These are phyloP conservation scores for Mycena belliarum DNA, from an alignment of 768 basidiomycete species.

Conservation along the genomic window DNA sequence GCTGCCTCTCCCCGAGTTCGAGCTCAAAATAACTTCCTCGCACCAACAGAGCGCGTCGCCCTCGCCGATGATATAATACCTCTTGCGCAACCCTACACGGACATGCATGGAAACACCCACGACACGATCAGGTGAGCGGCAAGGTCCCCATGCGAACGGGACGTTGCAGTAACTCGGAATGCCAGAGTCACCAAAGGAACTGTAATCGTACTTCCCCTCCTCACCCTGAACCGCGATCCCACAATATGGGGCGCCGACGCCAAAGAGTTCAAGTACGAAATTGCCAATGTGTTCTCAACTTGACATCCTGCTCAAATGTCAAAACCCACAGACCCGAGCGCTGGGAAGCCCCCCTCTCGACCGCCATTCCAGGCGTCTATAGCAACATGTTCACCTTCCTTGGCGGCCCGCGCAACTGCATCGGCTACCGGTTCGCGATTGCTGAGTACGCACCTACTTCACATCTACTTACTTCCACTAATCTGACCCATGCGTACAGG, in stretches of 20 bases:
- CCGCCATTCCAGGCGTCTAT: slow-evolving; percentile 41
- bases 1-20: too few relatives aligned
- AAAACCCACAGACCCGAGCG: slow-evolving; percentile 41
- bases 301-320: too few relatives aligned
- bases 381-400: slow-evolving; percentile 41
- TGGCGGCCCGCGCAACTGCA: slow-evolving; percentile 46
- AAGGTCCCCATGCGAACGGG: too few relatives aligned
- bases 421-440: slow-evolving; percentile 29
- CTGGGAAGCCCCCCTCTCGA: too few relatives aligned
- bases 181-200: slow-evolving; percentile 6
- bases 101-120: too few relatives aligned
- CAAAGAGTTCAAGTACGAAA: slow-evolving; percentile 42
- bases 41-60: background rate
- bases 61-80: slow-evolving; percentile 6
- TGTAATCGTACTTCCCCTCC: slow-evolving; percentile 1
- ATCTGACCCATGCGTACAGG: too few relatives aligned
- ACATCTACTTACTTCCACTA: too few relatives aligned
- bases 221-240: slow-evolving; percentile 37
- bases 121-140: too few relatives aligned
- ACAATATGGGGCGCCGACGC: slow-evolving; percentile 48
- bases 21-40: too few relatives aligned
- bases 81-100: too few relatives aligned
- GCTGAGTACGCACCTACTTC: too few relatives aligned
- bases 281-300: background rate
- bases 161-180: background rate